These are phyloP conservation scores for Epichloe sibirici DNA, from an alignment of 2,329 filamentous ascomycete genomes.

Conservation along the genomic window DNA sequence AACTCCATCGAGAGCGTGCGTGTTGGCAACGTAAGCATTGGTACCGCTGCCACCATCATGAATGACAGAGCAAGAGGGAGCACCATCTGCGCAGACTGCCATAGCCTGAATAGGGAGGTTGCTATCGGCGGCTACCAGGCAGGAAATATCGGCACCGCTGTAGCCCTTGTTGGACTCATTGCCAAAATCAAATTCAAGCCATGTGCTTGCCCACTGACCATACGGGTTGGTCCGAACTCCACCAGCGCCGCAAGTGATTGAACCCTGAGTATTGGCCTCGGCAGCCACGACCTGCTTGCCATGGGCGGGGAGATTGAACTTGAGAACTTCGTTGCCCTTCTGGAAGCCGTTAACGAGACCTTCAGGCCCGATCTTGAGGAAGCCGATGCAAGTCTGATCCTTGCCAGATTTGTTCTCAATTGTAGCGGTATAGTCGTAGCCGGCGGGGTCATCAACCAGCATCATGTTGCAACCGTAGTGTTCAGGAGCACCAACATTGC, in stretches of 20 bases:
- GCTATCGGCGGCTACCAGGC: conserved; percentile 29
- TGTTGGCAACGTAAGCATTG: conserved; percentile 27
- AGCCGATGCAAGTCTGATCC: conserved; percentile 30
- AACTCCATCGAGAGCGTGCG: conserved; percentile 25
- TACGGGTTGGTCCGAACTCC: conserved; percentile 20
- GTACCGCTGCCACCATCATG: conserved; percentile 20
- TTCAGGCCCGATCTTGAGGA: conserved; percentile 39
- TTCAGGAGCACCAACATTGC: conserved; percentile 30
- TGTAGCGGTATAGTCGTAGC: conserved; percentile 33
- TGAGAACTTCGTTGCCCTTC: conserved; percentile 26
- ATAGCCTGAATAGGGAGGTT: conserved; percentile 22
- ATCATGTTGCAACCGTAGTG: conserved; percentile 43
- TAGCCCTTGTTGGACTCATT: conserved; percentile 33
- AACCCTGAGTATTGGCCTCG: conserved; percentile 35
- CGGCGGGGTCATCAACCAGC: conserved; percentile 23
- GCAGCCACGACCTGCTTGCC: conserved; percentile 30
- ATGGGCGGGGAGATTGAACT: conserved; percentile 27
- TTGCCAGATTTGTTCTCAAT: conserved; percentile 26
- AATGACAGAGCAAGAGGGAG: conserved; percentile 28
- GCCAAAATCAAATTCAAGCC: conserved; percentile 39
- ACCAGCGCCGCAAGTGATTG: conserved; percentile 29
- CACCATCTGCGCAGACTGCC: conserved; percentile 22
- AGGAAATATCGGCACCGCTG: conserved; percentile 39
- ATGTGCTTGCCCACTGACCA: conserved; percentile 32
- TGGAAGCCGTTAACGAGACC: conserved; percentile 37